phyloP scores from a whole-genome alignment of 2,329 filamentous ascomycete species.

The Nemania sp. region DNA sequence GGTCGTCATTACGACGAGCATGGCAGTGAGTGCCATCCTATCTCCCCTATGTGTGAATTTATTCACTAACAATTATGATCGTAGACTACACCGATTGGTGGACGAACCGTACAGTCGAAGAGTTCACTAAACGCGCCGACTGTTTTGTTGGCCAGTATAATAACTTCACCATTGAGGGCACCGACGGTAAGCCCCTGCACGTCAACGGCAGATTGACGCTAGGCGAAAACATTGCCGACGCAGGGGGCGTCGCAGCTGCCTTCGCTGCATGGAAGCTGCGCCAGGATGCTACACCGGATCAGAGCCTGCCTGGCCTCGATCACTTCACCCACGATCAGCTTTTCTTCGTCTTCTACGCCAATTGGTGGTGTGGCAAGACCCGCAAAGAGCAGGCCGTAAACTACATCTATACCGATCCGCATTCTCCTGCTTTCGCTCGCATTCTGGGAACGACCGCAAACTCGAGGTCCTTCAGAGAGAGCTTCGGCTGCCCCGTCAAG shows the following conservation, averaged over 20 bases:
- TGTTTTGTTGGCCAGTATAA: constrained; percentile 66
- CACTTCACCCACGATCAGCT: constrained; percentile 64
- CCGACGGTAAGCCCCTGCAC: constrained; percentile 57
- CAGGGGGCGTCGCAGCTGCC: constrained; percentile 62
- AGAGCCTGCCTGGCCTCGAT: constrained; percentile 58
- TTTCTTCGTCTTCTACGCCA: constrained; percentile 65
- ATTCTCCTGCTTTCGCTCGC: constrained; percentile 65
- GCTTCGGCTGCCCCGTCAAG: constrained; percentile 66
- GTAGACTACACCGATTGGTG: constrained; percentile 65
- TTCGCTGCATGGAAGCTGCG: constrained; percentile 65
- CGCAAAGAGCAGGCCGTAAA: constrained; percentile 60
- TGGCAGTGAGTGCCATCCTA: constrained; percentile 44
- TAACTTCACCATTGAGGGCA: constrained; percentile 59
- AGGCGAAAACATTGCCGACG: constrained; percentile 68
- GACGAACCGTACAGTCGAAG: constrained; percentile 59
- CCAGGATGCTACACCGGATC: constrained; percentile 51
- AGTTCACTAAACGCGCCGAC: constrained; percentile 59
- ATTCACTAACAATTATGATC: not conserved
- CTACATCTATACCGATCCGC: constrained; percentile 64
- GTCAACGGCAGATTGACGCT: constrained; percentile 65
- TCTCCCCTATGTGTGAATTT: not conserved
- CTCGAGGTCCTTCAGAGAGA: constrained; percentile 67
- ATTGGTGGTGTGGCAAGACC: constrained; percentile 68
- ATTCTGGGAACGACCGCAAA: constrained; percentile 68
- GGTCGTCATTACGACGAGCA: constrained; percentile 65